Conservation (phyloP, 164 flowering plant species). For the Nymphaea colorata region DNA sequence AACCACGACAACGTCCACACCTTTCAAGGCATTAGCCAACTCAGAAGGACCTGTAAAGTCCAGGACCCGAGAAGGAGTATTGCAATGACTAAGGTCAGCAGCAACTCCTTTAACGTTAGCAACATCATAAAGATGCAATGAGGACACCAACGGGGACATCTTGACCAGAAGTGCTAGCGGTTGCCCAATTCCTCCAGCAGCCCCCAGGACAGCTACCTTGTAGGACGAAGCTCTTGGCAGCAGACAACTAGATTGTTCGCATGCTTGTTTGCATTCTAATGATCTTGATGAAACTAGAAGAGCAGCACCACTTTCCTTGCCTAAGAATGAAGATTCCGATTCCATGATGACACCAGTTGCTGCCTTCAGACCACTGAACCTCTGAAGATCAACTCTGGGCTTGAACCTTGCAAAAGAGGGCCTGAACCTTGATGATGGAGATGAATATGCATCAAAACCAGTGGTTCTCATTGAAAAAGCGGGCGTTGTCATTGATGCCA, state of each 20-base stretch:
- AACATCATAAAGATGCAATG: slow-evolving; percentile 14
- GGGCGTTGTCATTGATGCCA: neutral
- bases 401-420: neutral
- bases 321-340: slow-evolving; percentile 10
- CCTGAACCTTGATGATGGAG: slow-evolving; percentile 1
- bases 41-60: slow-evolving; percentile 9
- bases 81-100: slow-evolving; percentile 14
- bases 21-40: slow-evolving; percentile 9
- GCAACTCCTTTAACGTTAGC: slow-evolving; percentile 17
- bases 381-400: slow-evolving; percentile 3
- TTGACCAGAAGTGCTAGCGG: slow-evolving; percentile 16
- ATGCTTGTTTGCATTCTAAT: neutral
- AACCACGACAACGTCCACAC: slow-evolving; percentile 22
- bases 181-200: slow-evolving; percentile 35
- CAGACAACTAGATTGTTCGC: neutral
- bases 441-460: neutral
- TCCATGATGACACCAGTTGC: slow-evolving; percentile 4
- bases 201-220: slow-evolving; percentile 30
- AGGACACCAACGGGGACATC: slow-evolving; percentile 16
- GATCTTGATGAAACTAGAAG: neutral
- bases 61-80: slow-evolving; percentile 8
- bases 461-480: slow-evolving; percentile 1
- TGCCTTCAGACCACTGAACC: slow-evolving; percentile 10
- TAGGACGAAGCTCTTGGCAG: slow-evolving; percentile 11
- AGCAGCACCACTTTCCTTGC: slow-evolving; percentile 7